Conservation (phyloP, 2,329 filamentous ascomycete genomes). For the Xylariaceae sp. region DNA sequence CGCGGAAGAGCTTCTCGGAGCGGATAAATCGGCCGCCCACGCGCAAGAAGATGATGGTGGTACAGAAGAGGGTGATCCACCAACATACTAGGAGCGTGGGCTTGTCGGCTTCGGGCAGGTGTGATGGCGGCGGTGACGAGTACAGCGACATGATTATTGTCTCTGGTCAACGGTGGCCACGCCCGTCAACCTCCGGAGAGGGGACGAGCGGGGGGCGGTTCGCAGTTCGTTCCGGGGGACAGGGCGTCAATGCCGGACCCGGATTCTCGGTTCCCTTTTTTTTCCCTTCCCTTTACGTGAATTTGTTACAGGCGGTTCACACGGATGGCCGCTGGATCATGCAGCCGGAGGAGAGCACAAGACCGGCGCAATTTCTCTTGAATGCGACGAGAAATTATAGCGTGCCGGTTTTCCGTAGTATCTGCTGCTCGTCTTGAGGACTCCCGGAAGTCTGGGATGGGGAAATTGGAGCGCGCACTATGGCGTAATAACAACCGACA, state of each 20-base stretch:
- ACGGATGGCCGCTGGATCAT: slow-evolving; percentile 11
- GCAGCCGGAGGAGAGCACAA: slow-evolving; percentile 1
- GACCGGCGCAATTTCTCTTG: not conserved
- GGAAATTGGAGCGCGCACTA: not conserved
- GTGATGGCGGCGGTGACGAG: slow-evolving; percentile 46
- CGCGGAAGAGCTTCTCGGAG: slow-evolving; percentile 77
- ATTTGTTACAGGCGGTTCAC: not conserved
- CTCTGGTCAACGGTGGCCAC: slow-evolving; percentile 36
- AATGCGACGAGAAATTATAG: not conserved
- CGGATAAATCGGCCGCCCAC: slow-evolving; percentile 78
- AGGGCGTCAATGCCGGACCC: slow-evolving; percentile 9
- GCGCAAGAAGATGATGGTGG: slow-evolving; percentile 78
- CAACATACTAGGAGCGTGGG: slow-evolving; percentile 93
- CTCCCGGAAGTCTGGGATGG: not conserved
- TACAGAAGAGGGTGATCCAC: slow-evolving; percentile 85
- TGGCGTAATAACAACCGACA: slow-evolving; percentile 8
- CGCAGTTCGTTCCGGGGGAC: slow-evolving; percentile 24
- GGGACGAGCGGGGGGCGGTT: slow-evolving; percentile 50
- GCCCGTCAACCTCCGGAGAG: slow-evolving; percentile 56
- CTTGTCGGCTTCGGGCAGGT: slow-evolving; percentile 57
- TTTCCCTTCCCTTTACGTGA: too few species aligned
- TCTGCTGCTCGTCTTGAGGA: not conserved
- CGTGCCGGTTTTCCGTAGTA: too few species aligned
- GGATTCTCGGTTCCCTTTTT: not conserved
- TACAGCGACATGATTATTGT: slow-evolving; percentile 52